Evolutionary conservation across 192 early-diverging fungal genomes (phyloP).

Genomic region (Dissophora ornata): DNA sequence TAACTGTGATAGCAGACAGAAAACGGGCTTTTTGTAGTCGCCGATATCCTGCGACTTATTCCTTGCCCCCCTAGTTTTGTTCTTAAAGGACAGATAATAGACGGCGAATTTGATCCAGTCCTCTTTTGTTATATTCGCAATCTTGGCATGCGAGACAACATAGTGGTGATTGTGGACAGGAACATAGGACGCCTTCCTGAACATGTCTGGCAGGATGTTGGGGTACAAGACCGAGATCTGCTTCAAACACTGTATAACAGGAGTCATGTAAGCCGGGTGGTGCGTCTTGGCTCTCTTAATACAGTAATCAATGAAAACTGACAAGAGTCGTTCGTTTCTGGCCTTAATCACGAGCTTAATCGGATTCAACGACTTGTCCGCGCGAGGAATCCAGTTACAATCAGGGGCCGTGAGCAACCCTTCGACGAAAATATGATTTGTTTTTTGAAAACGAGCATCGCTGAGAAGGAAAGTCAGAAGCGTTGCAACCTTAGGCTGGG

Average conservation of each 20-base stretch:
- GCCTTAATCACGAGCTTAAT: slow-evolving; percentile 31
- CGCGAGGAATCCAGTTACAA: slow-evolving; percentile 42
- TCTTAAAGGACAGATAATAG: slow-evolving; percentile 9
- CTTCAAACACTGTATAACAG: slow-evolving; percentile 35
- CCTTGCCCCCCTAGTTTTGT: no score
- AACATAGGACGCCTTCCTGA: slow-evolving; percentile 31
- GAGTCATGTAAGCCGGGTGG: slow-evolving; percentile 45
- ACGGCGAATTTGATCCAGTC: slow-evolving; percentile 16
- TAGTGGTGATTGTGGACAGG: slow-evolving; percentile 44
- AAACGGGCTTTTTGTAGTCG: slow-evolving; percentile 38
- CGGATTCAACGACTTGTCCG: slow-evolving; percentile 19
- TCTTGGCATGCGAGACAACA: slow-evolving; percentile 27
- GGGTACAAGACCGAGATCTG: slow-evolving; percentile 32
- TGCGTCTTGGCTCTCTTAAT: slow-evolving; percentile 33
- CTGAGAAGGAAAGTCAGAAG: slow-evolving; percentile 26
- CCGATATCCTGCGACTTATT: slow-evolving; percentile 42
- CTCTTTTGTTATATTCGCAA: slow-evolving; percentile 10
- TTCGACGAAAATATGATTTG: slow-evolving; percentile 39
- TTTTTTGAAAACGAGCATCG: not conserved
- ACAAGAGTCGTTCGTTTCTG: slow-evolving; percentile 21
- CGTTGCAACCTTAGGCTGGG: slow-evolving; percentile 6
- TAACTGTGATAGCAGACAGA: slow-evolving; percentile 33
- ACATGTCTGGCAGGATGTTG: slow-evolving; percentile 24
- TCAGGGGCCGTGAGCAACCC: slow-evolving; percentile 18
- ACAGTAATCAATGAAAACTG: slow-evolving; percentile 33